These are phyloP conservation scores for Lepidopterella palustris DNA, from an alignment of 495 filamentous ascomycete genomes.

Conservation along the genomic window DNA sequence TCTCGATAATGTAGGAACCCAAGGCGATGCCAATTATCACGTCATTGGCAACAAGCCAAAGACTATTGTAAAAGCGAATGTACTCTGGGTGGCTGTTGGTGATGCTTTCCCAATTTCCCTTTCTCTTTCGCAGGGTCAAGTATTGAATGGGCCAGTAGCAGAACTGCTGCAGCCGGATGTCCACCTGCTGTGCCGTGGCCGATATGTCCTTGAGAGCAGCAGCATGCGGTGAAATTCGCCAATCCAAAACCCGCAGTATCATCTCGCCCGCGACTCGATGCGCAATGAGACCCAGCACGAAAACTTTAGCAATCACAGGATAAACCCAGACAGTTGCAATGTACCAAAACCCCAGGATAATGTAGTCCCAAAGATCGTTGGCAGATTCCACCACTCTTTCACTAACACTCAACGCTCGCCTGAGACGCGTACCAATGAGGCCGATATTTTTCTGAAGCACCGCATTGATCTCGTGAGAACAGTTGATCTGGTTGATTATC, in stretches of 20 bases:
- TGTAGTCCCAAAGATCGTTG: slow-evolving; percentile 69
- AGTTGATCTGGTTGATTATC: slow-evolving; percentile 94
- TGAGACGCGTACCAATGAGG: slow-evolving; percentile 69
- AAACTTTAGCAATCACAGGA: slow-evolving; percentile 65
- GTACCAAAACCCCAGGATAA: slow-evolving; percentile 62
- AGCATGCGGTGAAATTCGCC: slow-evolving; percentile 66
- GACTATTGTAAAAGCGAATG: slow-evolving; percentile 96
- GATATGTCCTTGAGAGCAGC: slow-evolving; percentile 92
- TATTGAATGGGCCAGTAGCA: slow-evolving; percentile 99
- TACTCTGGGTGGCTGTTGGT: slow-evolving; percentile 96
- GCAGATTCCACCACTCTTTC: slow-evolving; percentile 95
- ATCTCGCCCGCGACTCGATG: slow-evolving; percentile 77
- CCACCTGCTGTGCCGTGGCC: slow-evolving; percentile 95
- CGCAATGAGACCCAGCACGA: slow-evolving; percentile 70
- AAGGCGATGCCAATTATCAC: slow-evolving; percentile 97
- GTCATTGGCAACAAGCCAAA: slow-evolving; percentile 98
- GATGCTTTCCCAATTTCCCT: slow-evolving; percentile 91
- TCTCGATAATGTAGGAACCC: slow-evolving; percentile 95
- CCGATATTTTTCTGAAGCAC: slow-evolving; percentile 82
- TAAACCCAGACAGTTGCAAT: slow-evolving; percentile 69
- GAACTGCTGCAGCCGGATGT: slow-evolving; percentile 96
- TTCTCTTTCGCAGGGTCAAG: slow-evolving; percentile 76
- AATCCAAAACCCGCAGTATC: slow-evolving; percentile 75
- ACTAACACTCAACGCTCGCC: slow-evolving; percentile 82
- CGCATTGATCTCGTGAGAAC: slow-evolving; percentile 78